phyloP scores from a whole-genome alignment of 192 early-diverging fungal species.

The Coemansia biformis region DNA sequence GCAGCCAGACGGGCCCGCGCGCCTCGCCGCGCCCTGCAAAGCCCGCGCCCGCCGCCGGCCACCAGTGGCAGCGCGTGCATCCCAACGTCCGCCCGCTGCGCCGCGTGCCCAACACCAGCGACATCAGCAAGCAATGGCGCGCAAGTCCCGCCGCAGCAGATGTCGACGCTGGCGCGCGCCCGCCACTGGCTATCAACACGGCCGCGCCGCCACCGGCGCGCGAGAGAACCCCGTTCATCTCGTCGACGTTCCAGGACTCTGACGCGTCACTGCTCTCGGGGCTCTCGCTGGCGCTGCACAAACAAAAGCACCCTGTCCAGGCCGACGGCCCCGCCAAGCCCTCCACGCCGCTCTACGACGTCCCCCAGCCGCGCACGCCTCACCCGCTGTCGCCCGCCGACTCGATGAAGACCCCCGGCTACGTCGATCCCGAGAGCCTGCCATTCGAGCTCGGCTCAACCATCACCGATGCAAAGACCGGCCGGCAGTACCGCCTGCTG shows the following conservation, averaged over 20 bases:
- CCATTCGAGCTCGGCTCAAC: constrained; percentile 49
- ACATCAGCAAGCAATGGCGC: constrained; percentile 50
- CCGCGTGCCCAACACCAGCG: constrained; percentile 37
- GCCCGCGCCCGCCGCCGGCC: constrained; percentile 28
- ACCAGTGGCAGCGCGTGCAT: constrained; percentile 24
- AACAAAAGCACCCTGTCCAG: constrained; percentile 16
- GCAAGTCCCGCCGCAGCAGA: constrained; percentile 11
- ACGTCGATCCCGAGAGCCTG: constrained; percentile 44
- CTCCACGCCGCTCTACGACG: constrained; percentile 22
- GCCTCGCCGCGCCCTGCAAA: constrained; percentile 25
- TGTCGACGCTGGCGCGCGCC: constrained; percentile 4
- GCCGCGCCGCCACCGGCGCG: constrained; percentile 14
- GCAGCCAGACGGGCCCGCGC: constrained; percentile 40
- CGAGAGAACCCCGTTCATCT: constrained; percentile 15
- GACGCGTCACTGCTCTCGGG: constrained; percentile 40
- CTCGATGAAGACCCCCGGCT: constrained; percentile 47
- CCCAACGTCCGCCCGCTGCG: constrained; percentile 26
- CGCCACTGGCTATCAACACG: constrained; percentile 14
- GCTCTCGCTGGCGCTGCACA: constrained; percentile 45
- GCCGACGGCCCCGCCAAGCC: constrained; percentile 9
- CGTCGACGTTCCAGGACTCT: constrained; percentile 47
- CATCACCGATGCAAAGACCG: constrained; percentile 40
- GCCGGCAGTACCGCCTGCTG: constrained; percentile 43
- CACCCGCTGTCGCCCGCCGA: constrained; percentile 43
- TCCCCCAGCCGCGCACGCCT: constrained; percentile 41